Evolutionary conservation across 1,139 yeast genomes (phyloP).

Genomic region (Magnusiomyces sp.): DNA sequence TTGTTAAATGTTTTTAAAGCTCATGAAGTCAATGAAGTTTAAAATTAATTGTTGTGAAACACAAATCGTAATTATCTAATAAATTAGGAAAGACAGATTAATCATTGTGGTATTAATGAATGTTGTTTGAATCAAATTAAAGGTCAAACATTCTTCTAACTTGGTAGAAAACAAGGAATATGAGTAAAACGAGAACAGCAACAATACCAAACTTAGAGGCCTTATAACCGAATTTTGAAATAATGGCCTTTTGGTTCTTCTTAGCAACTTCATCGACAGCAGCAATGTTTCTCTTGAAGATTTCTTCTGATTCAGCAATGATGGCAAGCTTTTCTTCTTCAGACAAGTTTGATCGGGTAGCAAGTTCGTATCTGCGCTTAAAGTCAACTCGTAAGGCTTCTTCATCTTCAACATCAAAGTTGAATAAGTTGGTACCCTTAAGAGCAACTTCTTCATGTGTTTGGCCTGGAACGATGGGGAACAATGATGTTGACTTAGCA

Average conservation of each 20-base stretch:
- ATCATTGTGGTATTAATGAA: too few species aligned
- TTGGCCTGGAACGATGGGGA: conserved; percentile 63
- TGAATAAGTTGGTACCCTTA: conserved; percentile 63
- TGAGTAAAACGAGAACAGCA: conserved; percentile 26
- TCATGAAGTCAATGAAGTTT: too few species aligned
- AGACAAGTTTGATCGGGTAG: conserved; percentile 57
- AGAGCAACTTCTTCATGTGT: conserved; percentile 52
- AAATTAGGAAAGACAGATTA: too few species aligned
- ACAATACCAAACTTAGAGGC: conserved; percentile 44
- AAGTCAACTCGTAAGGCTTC: conserved; percentile 53
- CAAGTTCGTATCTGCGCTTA: conserved; percentile 69
- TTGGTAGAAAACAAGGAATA: conserved; percentile 12
- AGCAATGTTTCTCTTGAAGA: conserved; percentile 53
- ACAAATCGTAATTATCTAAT: too few species aligned
- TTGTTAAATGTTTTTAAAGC: too few species aligned
- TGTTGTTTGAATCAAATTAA: too few species aligned
- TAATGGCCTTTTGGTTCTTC: conserved; percentile 47
- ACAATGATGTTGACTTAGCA: conserved; percentile 58
- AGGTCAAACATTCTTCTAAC: conserved; percentile 7
- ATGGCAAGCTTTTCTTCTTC: conserved; percentile 65
- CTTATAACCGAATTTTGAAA: conserved; percentile 49
- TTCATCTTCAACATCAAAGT: conserved; percentile 56
- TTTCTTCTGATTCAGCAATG: conserved; percentile 57
- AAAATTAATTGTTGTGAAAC: too few species aligned
- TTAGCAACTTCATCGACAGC: conserved; percentile 59